A percentile compares a stretch with the other conserved stretches of the same genome.
Evolutionary conservation across 371 early-diverging fungal species (phyloP).

Genomic region (Smittium mucronatum): DNA sequence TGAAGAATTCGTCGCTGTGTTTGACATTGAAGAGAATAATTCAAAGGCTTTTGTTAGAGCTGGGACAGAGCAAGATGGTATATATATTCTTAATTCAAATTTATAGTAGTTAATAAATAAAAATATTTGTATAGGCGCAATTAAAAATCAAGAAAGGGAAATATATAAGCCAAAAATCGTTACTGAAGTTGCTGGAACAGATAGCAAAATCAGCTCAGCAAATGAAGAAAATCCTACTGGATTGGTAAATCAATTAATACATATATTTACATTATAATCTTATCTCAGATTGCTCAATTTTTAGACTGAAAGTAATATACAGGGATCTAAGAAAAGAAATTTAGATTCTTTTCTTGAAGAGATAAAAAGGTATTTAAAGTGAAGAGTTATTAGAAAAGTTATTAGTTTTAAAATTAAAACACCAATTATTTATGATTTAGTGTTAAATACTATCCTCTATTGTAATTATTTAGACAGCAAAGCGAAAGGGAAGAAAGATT

Average conservation of each 20-base stretch:
- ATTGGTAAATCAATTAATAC: no score
- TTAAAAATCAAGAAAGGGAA: no score
- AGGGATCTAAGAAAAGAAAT: constrained; percentile 65
- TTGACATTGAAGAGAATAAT: constrained; percentile 46
- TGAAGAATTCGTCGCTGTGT: constrained; percentile 73
- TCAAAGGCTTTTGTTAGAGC: constrained; percentile 39
- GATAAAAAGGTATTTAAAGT: constrained; percentile 45
- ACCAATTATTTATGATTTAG: no score
- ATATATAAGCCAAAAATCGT: no score
- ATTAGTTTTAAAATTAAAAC: constrained; percentile 17
- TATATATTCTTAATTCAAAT: constrained; percentile 28
- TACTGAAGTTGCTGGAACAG: no score
- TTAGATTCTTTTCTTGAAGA: constrained; percentile 74
- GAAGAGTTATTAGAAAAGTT: background rate
- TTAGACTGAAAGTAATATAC: no score
- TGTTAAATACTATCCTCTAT: no score
- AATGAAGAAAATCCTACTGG: no score
- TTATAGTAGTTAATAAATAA: background rate
- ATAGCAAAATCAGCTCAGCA: no score
- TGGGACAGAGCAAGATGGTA: constrained; percentile 17
- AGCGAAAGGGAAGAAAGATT: constrained; percentile 11
- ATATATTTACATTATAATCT: no score
- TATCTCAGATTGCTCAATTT: no score
- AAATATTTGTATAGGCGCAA: no score
- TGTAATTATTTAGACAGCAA: constrained; percentile 34